Evolutionary conservation across 2,329 filamentous ascomycete genomes (phyloP).

Genomic region (Arthrobotrys iridis): DNA sequence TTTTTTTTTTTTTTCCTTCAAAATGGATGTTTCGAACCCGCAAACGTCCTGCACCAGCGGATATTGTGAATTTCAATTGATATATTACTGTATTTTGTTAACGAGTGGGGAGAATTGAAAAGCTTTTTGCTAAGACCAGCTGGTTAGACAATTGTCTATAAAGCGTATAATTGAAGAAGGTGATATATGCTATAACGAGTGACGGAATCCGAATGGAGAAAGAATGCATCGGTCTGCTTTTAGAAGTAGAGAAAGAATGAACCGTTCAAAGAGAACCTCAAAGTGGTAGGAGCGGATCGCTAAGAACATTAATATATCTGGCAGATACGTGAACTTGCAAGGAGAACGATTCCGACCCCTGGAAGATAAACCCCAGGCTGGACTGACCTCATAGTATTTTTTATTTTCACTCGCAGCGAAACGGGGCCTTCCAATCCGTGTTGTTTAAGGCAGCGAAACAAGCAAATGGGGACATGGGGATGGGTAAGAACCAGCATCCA

Average conservation of each 20-base stretch:
- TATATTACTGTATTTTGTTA: background rate
- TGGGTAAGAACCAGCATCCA: slow-evolving; percentile 12
- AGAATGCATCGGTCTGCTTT: slow-evolving; percentile 19
- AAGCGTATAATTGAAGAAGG: background rate
- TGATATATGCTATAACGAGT: background rate
- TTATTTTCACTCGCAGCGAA: slow-evolving; percentile 10
- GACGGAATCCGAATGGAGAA: slow-evolving; percentile 16
- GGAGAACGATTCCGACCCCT: slow-evolving; percentile 6
- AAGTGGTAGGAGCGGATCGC: slow-evolving; percentile 49
- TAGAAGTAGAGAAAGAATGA: slow-evolving; percentile 19
- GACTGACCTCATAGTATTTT: slow-evolving; percentile 33
- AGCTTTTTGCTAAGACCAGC: too few species aligned
- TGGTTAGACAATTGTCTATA: slow-evolving; percentile 2
- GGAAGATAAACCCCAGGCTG: slow-evolving; percentile 5
- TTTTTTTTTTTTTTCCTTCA: too few species aligned
- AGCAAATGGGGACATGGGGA: slow-evolving; percentile 17
- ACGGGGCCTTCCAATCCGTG: background rate
- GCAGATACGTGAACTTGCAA: slow-evolving; percentile 10
- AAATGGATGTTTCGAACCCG: slow-evolving; percentile 12
- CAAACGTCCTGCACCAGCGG: slow-evolving; percentile 39
- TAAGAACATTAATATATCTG: slow-evolving; percentile 33
- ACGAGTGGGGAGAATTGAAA: background rate
- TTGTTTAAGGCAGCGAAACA: slow-evolving; percentile 28
- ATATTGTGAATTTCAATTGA: slow-evolving; percentile 8
- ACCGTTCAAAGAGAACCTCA: slow-evolving; percentile 22